Percentiles rank a stretch among this genome's conserved stretches.
Evolutionary conservation across 2,329 filamentous ascomycete genomes (phyloP).

Genomic region (Fusarium sp.): DNA sequence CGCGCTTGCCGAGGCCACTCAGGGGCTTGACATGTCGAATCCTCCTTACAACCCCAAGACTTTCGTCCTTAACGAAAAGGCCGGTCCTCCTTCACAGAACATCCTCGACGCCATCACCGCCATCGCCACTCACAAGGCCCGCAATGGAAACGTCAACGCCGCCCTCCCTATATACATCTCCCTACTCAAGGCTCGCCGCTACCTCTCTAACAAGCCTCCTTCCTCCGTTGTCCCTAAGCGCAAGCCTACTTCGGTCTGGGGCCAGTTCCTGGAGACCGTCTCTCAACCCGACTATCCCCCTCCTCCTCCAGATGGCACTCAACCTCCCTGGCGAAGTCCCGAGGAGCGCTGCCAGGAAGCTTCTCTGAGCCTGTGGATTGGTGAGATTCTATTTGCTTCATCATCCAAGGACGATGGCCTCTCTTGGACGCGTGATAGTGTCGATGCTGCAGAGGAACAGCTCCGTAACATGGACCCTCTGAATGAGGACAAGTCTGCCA

Average conservation of each 20-base stretch:
- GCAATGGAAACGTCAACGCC: constrained; percentile 71
- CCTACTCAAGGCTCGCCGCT: constrained; percentile 82
- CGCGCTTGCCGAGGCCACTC: constrained; percentile 80
- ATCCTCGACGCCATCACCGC: constrained; percentile 80
- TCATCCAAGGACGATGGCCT: constrained; percentile 75
- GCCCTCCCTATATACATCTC: constrained; percentile 90
- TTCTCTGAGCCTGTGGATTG: constrained; percentile 88
- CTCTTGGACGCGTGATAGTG: constrained; percentile 90
- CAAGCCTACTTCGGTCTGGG: constrained; percentile 30
- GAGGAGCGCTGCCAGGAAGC: constrained; percentile 85
- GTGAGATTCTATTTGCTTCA: constrained; percentile 87
- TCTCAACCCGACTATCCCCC: constrained; percentile 74
- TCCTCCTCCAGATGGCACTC: constrained; percentile 76
- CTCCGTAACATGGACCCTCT: constrained; percentile 58
- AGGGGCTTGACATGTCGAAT: constrained; percentile 59
- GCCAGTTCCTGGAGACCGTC: constrained; percentile 42
- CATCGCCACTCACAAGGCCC: constrained; percentile 82
- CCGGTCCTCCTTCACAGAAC: constrained; percentile 75
- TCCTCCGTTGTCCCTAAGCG: constrained; percentile 14
- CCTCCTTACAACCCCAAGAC: constrained; percentile 69
- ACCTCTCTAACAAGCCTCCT: constrained; percentile 56
- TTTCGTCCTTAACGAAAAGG: constrained; percentile 71
- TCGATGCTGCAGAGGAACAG: constrained; percentile 81
- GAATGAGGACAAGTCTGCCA: constrained; percentile 44
- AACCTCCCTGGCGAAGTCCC: constrained; percentile 72